Conservation (phyloP, 1,139 yeast species). For the Debaryomyces nepalensis region DNA sequence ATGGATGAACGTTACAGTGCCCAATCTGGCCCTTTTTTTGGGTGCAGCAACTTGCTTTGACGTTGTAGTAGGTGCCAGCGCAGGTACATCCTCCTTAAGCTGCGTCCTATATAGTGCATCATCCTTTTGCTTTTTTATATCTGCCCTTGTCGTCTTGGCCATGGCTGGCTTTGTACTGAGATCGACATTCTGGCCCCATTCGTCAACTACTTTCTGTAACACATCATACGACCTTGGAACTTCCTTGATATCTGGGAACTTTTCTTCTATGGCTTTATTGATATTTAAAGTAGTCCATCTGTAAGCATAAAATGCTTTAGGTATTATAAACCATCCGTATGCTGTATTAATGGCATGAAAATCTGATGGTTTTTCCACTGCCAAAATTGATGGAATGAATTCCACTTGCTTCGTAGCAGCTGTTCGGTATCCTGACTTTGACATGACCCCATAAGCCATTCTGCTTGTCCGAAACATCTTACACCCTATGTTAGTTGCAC, state of each 20-base stretch:
- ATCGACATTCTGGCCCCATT: constrained; percentile 28
- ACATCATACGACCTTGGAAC: constrained; percentile 12
- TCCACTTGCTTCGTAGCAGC: constrained; percentile 10
- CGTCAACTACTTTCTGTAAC: constrained; percentile 28
- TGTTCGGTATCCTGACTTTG: constrained; percentile 13
- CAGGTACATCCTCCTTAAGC: constrained; percentile 22
- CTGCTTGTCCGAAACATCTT: constrained; percentile 1
- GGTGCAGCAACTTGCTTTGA: constrained; percentile 2
- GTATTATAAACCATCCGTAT: constrained; percentile 34
- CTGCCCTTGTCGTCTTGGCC: constrained; percentile 25
- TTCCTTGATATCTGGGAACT: constrained; percentile 17
- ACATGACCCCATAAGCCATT: neutral
- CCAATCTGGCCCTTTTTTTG: constrained; percentile 13
- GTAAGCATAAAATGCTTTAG: constrained; percentile 29
- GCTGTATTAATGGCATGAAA: constrained; percentile 18
- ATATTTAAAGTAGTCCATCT: constrained; percentile 33
- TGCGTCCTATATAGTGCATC: constrained; percentile 31
- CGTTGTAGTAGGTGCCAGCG: constrained; percentile 4
- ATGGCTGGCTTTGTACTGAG: constrained; percentile 24
- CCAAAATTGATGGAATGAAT: constrained; percentile 9
- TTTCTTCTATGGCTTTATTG: constrained; percentile 15
- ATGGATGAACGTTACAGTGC: constrained; percentile 30
- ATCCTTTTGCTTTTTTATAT: constrained; percentile 22
- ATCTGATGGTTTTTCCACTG: constrained; percentile 16
- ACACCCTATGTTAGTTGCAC: neutral